These are phyloP conservation scores for Leishmania lainsoni DNA, from an alignment of 208 protist species.

Conservation along the genomic window DNA sequence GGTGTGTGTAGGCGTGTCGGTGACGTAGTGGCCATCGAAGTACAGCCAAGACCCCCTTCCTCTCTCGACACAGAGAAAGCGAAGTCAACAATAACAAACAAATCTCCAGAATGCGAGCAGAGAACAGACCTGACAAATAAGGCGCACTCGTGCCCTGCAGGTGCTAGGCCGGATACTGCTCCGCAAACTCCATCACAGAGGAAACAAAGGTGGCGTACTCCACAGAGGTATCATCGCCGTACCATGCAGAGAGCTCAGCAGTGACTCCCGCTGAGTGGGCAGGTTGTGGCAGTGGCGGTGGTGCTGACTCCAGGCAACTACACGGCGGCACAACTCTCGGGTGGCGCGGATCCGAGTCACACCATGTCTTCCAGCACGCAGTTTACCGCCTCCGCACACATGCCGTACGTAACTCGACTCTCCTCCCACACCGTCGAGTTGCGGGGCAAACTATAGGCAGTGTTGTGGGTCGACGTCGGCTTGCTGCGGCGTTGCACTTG, in stretches of 20 bases:
- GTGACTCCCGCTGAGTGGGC: not conserved
- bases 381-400: conserved; percentile 66
- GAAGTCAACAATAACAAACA: not conserved
- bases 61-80: not conserved
- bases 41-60: too few relatives aligned
- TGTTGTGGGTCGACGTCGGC: not conserved
- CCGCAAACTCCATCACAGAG: conserved; percentile 27
- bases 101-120: not conserved
- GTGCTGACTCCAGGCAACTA: conserved; percentile 21
- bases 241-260: conserved; percentile 1
- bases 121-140: not conserved
- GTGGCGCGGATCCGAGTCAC: conserved; percentile 38
- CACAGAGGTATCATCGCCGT: conserved; percentile 12
- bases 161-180: not conserved
- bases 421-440: conserved; percentile 12
- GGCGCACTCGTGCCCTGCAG: not conserved
- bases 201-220: conserved; percentile 44
- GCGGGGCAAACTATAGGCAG: not conserved
- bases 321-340: conserved; percentile 33
- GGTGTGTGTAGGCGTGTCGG: not conserved
- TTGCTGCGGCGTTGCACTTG: not conserved
- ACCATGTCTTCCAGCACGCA: conserved; percentile 53
- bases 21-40: not conserved
- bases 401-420: conserved; percentile 30
- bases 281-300: not conserved